phyloP scores from a whole-genome alignment of 2,329 filamentous ascomycete genomes.

The Leptodontidium sp. region DNA sequence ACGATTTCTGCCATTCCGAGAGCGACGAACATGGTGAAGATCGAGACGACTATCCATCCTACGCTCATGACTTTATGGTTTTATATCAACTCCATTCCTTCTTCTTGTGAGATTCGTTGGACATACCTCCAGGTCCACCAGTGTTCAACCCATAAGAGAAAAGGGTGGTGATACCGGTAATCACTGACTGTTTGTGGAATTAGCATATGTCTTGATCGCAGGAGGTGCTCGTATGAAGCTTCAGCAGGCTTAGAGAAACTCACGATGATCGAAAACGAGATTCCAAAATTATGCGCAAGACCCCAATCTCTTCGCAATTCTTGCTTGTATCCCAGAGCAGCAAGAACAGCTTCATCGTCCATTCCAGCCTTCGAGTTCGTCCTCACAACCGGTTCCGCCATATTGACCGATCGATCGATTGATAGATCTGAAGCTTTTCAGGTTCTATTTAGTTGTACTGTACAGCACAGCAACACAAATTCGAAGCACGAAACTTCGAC shows the following conservation, averaged over 20 bases:
- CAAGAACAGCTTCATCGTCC: constrained; percentile 59
- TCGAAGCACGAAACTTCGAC: too few species aligned
- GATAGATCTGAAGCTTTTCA: too few species aligned
- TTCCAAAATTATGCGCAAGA: constrained; percentile 66
- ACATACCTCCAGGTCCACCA: constrained; percentile 62
- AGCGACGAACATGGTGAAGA: constrained; percentile 64
- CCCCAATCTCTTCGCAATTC: constrained; percentile 66
- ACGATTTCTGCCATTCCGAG: constrained; percentile 67
- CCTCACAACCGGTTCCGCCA: constrained; percentile 7
- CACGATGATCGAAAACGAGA: constrained; percentile 68
- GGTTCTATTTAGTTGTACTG: too few species aligned
- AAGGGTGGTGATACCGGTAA: constrained; percentile 66
- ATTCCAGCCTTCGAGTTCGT: constrained; percentile 30
- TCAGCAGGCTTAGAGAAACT: constrained; percentile 34
- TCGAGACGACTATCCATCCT: constrained; percentile 62
- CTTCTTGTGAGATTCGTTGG: constrained; percentile 22
- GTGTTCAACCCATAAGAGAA: constrained; percentile 64
- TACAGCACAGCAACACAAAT: too few species aligned
- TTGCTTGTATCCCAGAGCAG: constrained; percentile 66
- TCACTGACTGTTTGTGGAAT: constrained; percentile 56
- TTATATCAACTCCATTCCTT: constrained; percentile 26
- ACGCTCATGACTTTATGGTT: constrained; percentile 56
- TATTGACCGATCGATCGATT: background rate
- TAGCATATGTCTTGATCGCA: background rate
- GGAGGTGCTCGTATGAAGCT: too few species aligned